phyloP scores from a whole-genome alignment of 2,329 filamentous ascomycete genomes.

The Aschersonia sp. region DNA sequence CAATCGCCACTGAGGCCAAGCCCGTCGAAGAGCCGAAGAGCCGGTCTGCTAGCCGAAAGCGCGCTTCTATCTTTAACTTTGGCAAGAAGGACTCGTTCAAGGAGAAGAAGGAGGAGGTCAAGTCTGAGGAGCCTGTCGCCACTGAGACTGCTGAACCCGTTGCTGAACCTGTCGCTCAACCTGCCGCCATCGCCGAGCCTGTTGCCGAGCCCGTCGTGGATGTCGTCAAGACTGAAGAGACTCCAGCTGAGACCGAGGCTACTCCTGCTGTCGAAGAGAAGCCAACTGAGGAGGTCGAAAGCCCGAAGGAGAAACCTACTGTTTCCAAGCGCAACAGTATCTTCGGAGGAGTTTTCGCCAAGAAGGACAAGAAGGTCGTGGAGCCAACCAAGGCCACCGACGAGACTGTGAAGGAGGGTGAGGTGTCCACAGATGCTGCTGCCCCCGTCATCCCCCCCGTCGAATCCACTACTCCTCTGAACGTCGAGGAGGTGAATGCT shows the following conservation, averaged over 20 bases:
- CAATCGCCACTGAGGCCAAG: conserved; percentile 15
- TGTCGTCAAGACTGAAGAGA: conserved; percentile 19
- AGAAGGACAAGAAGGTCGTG: conserved; percentile 45
- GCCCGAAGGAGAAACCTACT: conserved; percentile 32
- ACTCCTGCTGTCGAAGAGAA: conserved; percentile 14
- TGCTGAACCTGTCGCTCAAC: conserved; percentile 19
- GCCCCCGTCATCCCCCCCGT: conserved; percentile 46
- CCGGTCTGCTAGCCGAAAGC: conserved; percentile 51
- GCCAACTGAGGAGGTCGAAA: conserved; percentile 23
- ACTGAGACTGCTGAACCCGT: conserved; percentile 12
- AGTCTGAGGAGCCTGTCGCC: conserved; percentile 17
- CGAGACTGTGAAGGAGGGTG: conserved; percentile 24
- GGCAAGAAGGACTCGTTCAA: conserved; percentile 33
- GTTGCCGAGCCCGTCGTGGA: conserved; percentile 14
- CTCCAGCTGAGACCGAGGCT: conserved; percentile 17
- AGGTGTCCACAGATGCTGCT: conserved; percentile 29
- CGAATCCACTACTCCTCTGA: conserved; percentile 40
- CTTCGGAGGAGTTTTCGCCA: conserved; percentile 34
- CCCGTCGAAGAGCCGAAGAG: conserved; percentile 40
- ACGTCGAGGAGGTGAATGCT: conserved; percentile 40
- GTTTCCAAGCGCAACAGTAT: conserved; percentile 42
- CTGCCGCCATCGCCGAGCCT: conserved; percentile 16
- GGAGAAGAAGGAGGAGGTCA: conserved; percentile 24
- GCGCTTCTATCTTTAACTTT: conserved; percentile 48
- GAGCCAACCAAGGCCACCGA: conserved; percentile 28